phyloP scores from a whole-genome alignment of 2,329 filamentous ascomycete species.

The Beauveria caledonica region DNA sequence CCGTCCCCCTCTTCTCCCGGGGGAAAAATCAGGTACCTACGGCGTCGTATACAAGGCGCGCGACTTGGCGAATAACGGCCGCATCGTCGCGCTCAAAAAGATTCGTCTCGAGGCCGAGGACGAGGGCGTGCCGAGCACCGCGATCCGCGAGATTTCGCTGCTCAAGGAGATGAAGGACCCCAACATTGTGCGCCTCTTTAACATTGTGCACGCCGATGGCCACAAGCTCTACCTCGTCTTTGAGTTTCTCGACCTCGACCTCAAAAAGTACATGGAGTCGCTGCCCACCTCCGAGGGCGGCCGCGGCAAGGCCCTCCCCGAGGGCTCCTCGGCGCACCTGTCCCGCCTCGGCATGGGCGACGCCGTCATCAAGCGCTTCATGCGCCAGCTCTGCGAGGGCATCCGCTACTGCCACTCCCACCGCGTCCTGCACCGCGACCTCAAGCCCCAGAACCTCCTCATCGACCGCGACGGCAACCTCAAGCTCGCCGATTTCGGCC shows the following conservation, averaged over 20 bases:
- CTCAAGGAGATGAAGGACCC: conserved; percentile 92
- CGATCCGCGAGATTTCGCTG: conserved; percentile 88
- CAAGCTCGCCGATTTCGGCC: conserved; percentile 83
- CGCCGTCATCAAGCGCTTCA: conserved; percentile 85
- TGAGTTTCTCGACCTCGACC: conserved; percentile 82
- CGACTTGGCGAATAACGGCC: conserved; percentile 71
- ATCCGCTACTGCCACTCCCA: conserved; percentile 85
- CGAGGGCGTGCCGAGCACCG: conserved; percentile 85
- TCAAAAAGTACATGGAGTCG: conserved; percentile 96
- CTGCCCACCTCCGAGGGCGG: conserved; percentile 78
- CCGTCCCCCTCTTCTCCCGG: not conserved
- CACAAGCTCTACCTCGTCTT: conserved; percentile 93
- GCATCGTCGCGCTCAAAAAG: conserved; percentile 90
- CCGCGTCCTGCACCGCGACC: conserved; percentile 76
- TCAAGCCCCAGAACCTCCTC: conserved; percentile 86
- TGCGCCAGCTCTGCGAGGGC: conserved; percentile 78
- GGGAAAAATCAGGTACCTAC: conserved; percentile 61
- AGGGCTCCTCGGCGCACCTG: conserved; percentile 58
- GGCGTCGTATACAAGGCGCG: conserved; percentile 93
- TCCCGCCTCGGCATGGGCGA: conserved; percentile 65
- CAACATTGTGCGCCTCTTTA: conserved; percentile 79
- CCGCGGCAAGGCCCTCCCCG: conserved; percentile 75
- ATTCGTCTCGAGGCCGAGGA: conserved; percentile 92
- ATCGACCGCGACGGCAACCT: conserved; percentile 82
- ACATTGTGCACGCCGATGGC: conserved; percentile 90